Evolutionary conservation across 305 asterid genomes (phyloP).

Genomic region (Fraxinus sp.): DNA sequence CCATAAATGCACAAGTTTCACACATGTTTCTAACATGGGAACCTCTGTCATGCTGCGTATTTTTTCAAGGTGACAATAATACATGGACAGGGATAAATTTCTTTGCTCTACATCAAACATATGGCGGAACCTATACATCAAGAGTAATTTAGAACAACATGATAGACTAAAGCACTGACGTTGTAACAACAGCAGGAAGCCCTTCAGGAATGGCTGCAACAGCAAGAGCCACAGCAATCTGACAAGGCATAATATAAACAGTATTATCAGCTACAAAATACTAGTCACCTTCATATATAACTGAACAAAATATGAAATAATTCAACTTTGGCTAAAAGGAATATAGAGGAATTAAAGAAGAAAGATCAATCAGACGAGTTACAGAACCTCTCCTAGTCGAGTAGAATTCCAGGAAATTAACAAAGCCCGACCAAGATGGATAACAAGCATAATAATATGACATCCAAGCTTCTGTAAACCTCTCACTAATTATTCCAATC

Average conservation of each 20-base stretch:
- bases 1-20: neutral
- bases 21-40: neutral
- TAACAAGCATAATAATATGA: neutral
- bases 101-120: slow-evolving; percentile 6
- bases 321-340: slow-evolving; percentile 4
- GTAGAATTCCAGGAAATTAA: neutral
- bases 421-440: neutral
- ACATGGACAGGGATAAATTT: neutral
- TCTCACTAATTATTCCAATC: neutral
- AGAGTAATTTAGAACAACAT: slow-evolving; percentile 22
- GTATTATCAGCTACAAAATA: slow-evolving; percentile 20
- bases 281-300: slow-evolving; percentile 20
- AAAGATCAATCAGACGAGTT: neutral
- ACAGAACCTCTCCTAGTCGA: neutral
- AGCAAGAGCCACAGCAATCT: slow-evolving; percentile 99
- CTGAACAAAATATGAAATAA: slow-evolving; percentile 15
- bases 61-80: neutral
- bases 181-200: slow-evolving; percentile 98
- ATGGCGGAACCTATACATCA: neutral
- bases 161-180: slow-evolving; percentile 54
- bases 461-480: neutral
- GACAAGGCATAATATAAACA: slow-evolving; percentile 27
- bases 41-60: neutral
- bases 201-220: slow-evolving; percentile 99
- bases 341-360: neutral